A percentile compares a stretch with the other conserved stretches of the same genome.
Conservation (phyloP, 1,284 basidiomycete genomes). For the Ganoderma lucidum region DNA sequence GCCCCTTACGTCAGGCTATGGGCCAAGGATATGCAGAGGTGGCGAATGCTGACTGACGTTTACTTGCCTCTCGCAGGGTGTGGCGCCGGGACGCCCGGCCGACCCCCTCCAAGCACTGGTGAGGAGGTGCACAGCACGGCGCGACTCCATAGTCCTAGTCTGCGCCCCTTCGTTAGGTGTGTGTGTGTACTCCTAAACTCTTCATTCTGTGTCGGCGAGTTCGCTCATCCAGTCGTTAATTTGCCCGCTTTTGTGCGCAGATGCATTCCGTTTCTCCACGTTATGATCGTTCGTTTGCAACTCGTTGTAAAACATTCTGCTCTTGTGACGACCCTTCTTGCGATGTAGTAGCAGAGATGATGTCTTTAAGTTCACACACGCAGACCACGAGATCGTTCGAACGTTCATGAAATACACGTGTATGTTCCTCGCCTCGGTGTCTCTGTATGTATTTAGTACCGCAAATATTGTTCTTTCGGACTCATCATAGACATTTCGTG, state of each 20-base stretch:
- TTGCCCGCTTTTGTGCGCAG: neutral
- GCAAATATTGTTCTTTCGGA: neutral
- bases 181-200: neutral
- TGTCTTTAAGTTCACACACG: neutral
- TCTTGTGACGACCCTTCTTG: neutral
- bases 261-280: neutral
- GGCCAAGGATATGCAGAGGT: neutral
- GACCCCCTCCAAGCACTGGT: neutral
- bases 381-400: conserved; percentile 2
- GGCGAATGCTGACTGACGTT: neutral
- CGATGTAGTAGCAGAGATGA: neutral
- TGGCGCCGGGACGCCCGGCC: neutral
- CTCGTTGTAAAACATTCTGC: conserved; percentile 15
- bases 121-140: neutral
- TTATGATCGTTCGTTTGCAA: neutral
- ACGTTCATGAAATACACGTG: neutral
- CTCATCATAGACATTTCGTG: neutral
- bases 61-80: neutral
- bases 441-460: conserved; percentile 15
- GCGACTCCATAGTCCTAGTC: neutral
- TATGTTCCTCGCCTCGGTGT: conserved; percentile 8
- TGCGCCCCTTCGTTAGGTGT: neutral
- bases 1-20: neutral
- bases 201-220: neutral
- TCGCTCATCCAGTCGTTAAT: neutral